These are phyloP conservation scores for Alloascoidea africana DNA, from an alignment of 805 yeast genomes.

Conservation along the genomic window DNA sequence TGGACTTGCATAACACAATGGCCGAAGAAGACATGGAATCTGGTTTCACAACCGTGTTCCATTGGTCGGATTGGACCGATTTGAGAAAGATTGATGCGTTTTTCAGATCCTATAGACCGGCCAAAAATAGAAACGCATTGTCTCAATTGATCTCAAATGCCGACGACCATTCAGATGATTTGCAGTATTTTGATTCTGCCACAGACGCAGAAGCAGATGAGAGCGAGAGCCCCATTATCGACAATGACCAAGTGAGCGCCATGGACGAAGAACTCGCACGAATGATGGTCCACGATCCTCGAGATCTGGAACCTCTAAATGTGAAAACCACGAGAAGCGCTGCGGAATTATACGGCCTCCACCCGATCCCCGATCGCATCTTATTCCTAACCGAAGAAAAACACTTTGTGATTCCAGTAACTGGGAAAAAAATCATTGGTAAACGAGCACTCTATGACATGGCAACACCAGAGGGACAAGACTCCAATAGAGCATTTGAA, in stretches of 20 bases:
- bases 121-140: too few relatives aligned
- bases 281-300: background rate
- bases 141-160: too few relatives aligned
- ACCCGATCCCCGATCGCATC: background rate
- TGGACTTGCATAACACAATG: background rate
- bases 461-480: background rate
- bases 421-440: background rate
- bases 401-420: background rate
- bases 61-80: conserved; percentile 4
- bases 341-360: background rate
- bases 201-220: too few relatives aligned
- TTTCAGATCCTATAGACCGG: conserved; percentile 16
- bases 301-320: background rate
- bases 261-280: background rate
- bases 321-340: background rate
- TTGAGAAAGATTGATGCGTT: conserved; percentile 16
- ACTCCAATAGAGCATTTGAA: background rate
- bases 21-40: background rate
- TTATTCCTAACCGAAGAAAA: background rate
- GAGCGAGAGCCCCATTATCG: too few relatives aligned
- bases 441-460: background rate
- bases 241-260: background rate
- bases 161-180: too few relatives aligned
- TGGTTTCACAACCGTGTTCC: background rate
- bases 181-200: too few relatives aligned